phyloP scores from a whole-genome alignment of 2,329 filamentous ascomycete species.

The Calonectria crousiana region DNA sequence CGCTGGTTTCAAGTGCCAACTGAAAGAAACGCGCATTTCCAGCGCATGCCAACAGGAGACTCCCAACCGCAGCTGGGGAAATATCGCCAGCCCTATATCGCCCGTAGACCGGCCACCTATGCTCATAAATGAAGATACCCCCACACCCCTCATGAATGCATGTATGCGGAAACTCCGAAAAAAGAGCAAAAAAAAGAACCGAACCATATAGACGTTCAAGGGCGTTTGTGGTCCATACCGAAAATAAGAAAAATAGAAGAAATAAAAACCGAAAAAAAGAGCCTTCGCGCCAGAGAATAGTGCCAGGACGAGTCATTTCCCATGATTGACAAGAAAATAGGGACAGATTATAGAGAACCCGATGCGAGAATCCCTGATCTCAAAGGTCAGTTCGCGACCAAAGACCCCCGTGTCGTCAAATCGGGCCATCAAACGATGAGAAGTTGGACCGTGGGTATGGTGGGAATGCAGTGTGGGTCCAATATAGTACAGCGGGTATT shows the following conservation, averaged over 20 bases:
- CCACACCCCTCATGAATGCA: constrained; percentile 38
- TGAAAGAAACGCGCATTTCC: constrained; percentile 11
- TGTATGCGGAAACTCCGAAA: constrained; percentile 44
- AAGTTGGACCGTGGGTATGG: constrained; percentile 3
- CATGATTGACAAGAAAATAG: constrained; percentile 6
- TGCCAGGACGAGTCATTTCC: constrained; percentile 13
- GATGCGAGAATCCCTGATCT: background rate
- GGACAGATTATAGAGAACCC: background rate
- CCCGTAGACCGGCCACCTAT: constrained; percentile 40
- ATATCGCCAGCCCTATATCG: constrained; percentile 37
- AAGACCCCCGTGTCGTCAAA: background rate
- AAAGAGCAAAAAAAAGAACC: constrained; percentile 25
- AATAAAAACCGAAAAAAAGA: constrained; percentile 4
- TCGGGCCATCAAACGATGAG: constrained; percentile 18
- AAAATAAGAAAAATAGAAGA: constrained; percentile 14
- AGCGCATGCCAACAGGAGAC: constrained; percentile 16
- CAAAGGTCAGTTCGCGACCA: constrained; percentile 3
- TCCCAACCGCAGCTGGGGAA: constrained; percentile 35
- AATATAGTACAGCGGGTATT: constrained; percentile 46
- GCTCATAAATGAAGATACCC: constrained; percentile 40
- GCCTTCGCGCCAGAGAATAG: constrained; percentile 23
- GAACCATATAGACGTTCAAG: constrained; percentile 30
- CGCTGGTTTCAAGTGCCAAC: constrained; percentile 7
- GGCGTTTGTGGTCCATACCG: constrained; percentile 16
- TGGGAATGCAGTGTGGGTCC: constrained; percentile 29